Conservation (phyloP, 108 stramenopile genomes). For the Epithemia pelagica region DNA sequence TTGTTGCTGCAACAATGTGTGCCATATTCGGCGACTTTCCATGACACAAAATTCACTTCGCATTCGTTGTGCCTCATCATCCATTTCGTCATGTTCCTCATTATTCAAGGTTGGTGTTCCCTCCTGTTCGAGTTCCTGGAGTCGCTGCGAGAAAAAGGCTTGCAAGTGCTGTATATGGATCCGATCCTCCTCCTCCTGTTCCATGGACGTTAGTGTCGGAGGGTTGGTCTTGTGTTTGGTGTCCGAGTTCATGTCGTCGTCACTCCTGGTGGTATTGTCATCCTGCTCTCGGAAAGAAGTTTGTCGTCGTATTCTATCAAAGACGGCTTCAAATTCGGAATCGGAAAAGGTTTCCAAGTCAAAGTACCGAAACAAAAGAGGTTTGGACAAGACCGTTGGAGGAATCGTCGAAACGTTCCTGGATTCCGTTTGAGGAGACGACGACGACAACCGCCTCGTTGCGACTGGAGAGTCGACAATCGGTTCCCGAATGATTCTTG, state of each 20-base stretch:
- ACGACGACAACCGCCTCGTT: not conserved
- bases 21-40: not conserved
- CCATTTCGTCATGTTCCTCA: not conserved
- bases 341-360: constrained; percentile 5
- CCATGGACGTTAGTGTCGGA: not conserved
- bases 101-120: too few relatives aligned
- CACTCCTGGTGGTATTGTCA: constrained; percentile 1
- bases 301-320: constrained; percentile 2
- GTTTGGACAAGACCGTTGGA: constrained; percentile 11
- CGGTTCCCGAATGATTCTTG: not conserved
- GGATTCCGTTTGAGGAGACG: not conserved
- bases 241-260: too few relatives aligned
- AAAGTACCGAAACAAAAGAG: constrained; percentile 18
- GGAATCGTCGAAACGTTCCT: not conserved
- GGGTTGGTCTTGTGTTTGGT: not conserved
- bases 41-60: not conserved
- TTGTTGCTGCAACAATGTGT: not conserved
- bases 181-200: not conserved
- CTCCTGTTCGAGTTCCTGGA: constrained; percentile 11
- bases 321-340: constrained; percentile 13
- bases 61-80: not conserved
- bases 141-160: not conserved
- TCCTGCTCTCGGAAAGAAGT: not conserved
- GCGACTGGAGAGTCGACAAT: too few relatives aligned
- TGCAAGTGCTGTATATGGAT: constrained; percentile 4